Evolutionary conservation across 2,329 filamentous ascomycete genomes (phyloP), one percentile per base, ranked within the genome.

Genomic region (Madurella mycetomatis): DNA sequence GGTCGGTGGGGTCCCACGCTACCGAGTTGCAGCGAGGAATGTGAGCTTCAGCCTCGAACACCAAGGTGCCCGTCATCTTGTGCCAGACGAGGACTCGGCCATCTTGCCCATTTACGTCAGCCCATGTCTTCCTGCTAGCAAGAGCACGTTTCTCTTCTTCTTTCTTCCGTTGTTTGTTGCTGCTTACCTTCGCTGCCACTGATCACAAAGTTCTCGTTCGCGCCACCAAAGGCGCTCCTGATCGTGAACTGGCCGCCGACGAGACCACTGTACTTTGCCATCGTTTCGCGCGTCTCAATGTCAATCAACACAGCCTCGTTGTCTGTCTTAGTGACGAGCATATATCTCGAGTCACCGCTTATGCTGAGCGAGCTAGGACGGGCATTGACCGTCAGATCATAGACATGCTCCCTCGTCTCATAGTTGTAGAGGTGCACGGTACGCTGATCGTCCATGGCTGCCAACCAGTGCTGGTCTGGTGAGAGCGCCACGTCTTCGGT

Each of bases 401-500:
- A 90, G 62, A 91, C 81, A 56, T 92, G 83, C 62, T 88, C 84
- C 42, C 84, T 82, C 8, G 85, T 88, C n/a, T 73, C 64, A 59
- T 89, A 86, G 64, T 96, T 88, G 73, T 92, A 97, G 11, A 96
- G 84, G 62, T 92, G 82, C 37, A 97, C 81, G 41, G 82, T 83
- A 51, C 79, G 79, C 52, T 84, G 77, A 31, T 85, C 80, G 55
- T 90, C 87, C 56, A 92, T 86, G 0, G 88, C 87, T 2, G 95
- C 87, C 19, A 99, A 78, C 67, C 88, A 86, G 54, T 80, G 81
- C 2, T 91, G 91, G 65, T 96, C 86, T 0, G 83, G 80, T 1
- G 90, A 94, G 52, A 95, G 82, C n/a, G 86, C 86, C 46, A 95
- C 77, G 66, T 95, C 92, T 64, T 95, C 86, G 5, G 95, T 86